phyloP scores from a whole-genome alignment of 768 basidiomycete species.

The Suillus cothurnatus region DNA sequence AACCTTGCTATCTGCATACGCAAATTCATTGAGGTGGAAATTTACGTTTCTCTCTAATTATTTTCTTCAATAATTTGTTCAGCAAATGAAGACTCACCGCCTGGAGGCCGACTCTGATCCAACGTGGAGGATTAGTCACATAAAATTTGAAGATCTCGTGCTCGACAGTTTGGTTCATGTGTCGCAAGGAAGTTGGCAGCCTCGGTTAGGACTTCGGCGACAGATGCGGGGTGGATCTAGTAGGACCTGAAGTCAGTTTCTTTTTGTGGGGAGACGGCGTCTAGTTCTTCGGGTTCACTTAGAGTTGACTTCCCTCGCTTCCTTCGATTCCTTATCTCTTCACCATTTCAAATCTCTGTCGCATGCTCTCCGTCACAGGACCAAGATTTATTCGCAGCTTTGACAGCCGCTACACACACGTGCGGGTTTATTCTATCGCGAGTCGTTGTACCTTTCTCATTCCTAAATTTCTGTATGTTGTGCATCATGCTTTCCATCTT shows the following conservation, averaged over 20 bases:
- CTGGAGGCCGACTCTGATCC: conserved; percentile 59
- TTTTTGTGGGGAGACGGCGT: background rate
- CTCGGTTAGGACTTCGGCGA: conserved; percentile 55
- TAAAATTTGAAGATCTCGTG: conserved; percentile 64
- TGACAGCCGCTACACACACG: background rate
- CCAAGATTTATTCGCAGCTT: background rate
- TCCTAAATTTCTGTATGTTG: background rate
- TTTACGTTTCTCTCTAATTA: conserved; percentile 14
- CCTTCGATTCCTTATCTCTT: conserved; percentile 6
- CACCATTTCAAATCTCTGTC: background rate
- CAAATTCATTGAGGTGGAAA: conserved; percentile 58
- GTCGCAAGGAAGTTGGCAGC: conserved; percentile 79
- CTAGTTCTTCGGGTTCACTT: background rate
- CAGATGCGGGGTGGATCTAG: background rate
- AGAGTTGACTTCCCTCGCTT: background rate
- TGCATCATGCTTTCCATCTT: background rate
- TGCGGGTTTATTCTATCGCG: background rate
- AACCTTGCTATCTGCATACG: conserved; percentile 68
- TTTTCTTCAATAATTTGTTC: conserved; percentile 4
- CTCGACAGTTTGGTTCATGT: conserved; percentile 80
- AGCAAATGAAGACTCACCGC: conserved; percentile 52
- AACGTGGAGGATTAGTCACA: conserved; percentile 62
- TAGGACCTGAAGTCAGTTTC: background rate
- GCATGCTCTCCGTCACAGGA: background rate
- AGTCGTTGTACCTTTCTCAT: too few relatives aligned